These are phyloP conservation scores for Fragaria iinumae DNA, from an alignment of 306 rosid species.

Conservation along the genomic window DNA sequence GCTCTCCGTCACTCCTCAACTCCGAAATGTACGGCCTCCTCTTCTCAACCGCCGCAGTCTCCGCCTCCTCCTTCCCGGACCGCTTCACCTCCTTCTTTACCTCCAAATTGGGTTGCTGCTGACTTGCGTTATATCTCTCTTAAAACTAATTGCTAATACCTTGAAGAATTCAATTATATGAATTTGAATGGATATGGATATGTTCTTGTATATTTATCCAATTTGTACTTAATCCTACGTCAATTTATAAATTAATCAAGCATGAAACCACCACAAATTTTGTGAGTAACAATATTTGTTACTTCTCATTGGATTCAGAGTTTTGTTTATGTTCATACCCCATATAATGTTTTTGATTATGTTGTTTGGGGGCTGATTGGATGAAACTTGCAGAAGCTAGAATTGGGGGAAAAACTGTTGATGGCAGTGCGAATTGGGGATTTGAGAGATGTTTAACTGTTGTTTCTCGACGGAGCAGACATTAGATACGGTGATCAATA, in stretches of 20 bases:
- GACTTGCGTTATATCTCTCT: no score
- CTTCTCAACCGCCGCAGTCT: slow-evolving; percentile 15
- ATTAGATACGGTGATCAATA: slow-evolving; percentile 43
- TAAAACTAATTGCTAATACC: no score
- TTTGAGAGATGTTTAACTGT: slow-evolving; percentile 28
- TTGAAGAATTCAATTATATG: no score
- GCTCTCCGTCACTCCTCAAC: not conserved
- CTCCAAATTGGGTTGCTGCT: no score
- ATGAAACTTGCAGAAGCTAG: slow-evolving; percentile 33
- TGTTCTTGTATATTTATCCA: not conserved
- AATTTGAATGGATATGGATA: not conserved
- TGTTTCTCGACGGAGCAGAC: slow-evolving; percentile 42
- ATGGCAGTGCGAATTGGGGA: slow-evolving; percentile 58
- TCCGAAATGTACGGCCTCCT: slow-evolving; percentile 25
- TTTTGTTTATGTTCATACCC: no score
- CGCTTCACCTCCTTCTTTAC: slow-evolving; percentile 28
- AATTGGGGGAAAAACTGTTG: slow-evolving; percentile 50
- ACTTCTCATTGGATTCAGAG: no score
- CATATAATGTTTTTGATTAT: not conserved
- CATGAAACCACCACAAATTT: not conserved
- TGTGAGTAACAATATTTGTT: no score
- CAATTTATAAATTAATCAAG: no score
- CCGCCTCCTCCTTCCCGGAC: slow-evolving; percentile 36
- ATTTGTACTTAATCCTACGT: not conserved
- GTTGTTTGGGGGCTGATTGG: not conserved